Conservation (phyloP, 352 stramenopile species). For the Pythium brachiatum region DNA sequence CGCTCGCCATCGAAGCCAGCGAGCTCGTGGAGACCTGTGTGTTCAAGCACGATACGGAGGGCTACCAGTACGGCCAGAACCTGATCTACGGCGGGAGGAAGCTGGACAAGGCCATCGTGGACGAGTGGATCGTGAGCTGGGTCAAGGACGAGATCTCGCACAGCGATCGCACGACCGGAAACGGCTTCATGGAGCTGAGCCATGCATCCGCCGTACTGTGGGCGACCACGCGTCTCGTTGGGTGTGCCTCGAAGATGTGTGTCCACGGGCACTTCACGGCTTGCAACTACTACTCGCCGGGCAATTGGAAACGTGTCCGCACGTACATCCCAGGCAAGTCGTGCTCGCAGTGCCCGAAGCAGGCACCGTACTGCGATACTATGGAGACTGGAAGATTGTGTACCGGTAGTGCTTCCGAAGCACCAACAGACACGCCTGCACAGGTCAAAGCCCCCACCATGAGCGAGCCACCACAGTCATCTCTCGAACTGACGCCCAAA, state of each 20-base stretch:
- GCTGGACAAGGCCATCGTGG: constrained; percentile 25
- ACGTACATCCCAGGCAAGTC: constrained; percentile 29
- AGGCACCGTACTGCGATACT: constrained; percentile 33
- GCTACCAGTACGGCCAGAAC: constrained; percentile 37
- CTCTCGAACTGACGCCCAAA: no score
- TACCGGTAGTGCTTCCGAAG: no score
- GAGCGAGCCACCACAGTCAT: no score
- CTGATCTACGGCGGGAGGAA: constrained; percentile 33
- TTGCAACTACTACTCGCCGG: constrained; percentile 38
- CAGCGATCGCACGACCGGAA: constrained; percentile 24
- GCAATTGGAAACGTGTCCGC: constrained; percentile 32
- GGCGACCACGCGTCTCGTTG: constrained; percentile 34
- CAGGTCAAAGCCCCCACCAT: no score
- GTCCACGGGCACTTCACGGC: constrained; percentile 29
- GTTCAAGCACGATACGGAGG: constrained; percentile 40
- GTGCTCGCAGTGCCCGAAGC: constrained; percentile 32
- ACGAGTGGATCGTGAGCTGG: constrained; percentile 34
- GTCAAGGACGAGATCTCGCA: constrained; percentile 33
- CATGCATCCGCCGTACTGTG: constrained; percentile 38
- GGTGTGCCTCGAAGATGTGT: constrained; percentile 37
- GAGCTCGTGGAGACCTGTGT: constrained; percentile 38
- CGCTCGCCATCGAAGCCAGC: constrained; percentile 35
- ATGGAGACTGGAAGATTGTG: no score
- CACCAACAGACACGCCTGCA: no score
- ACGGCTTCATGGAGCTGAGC: constrained; percentile 33